phyloP scores from a whole-genome alignment of 306 rosid species.

The Spatholobus suberectus region DNA sequence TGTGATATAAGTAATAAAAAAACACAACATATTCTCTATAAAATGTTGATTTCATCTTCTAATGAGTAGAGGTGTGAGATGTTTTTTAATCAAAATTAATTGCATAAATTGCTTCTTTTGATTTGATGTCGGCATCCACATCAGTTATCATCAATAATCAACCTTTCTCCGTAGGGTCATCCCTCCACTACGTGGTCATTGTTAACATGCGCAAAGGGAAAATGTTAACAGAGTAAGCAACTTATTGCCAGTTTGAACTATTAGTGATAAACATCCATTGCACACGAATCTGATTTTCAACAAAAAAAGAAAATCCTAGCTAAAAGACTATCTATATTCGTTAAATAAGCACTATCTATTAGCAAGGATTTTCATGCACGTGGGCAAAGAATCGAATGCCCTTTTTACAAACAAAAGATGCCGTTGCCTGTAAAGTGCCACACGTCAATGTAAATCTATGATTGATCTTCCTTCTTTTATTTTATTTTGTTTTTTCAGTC shows the following conservation, averaged over 20 bases:
- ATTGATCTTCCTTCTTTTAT: neutral
- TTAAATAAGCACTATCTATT: constrained; percentile 1
- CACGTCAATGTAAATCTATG: neutral
- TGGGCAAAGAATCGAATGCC: neutral
- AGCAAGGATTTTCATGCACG: neutral
- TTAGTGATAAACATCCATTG: neutral
- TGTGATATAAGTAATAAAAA: neutral
- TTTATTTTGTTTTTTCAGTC: neutral
- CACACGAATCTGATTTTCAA: constrained; percentile 16
- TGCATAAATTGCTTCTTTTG: neutral
- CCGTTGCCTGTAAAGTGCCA: neutral
- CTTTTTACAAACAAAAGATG: constrained; percentile 11
- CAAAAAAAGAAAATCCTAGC: neutral
- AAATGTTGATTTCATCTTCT: neutral
- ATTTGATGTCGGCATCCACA: neutral
- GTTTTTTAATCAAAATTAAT: neutral
- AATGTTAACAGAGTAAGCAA: neutral
- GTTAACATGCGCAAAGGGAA: constrained; percentile 8
- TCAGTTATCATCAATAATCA: neutral
- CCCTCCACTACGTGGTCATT: neutral
- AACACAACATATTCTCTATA: neutral
- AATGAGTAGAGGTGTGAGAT: neutral
- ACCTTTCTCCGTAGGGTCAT: constrained; percentile 1
- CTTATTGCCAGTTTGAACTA: neutral
- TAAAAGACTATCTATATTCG: neutral